Conservation (phyloP, 2,329 filamentous ascomycete species). For the Trichoderma koningiopsis region DNA sequence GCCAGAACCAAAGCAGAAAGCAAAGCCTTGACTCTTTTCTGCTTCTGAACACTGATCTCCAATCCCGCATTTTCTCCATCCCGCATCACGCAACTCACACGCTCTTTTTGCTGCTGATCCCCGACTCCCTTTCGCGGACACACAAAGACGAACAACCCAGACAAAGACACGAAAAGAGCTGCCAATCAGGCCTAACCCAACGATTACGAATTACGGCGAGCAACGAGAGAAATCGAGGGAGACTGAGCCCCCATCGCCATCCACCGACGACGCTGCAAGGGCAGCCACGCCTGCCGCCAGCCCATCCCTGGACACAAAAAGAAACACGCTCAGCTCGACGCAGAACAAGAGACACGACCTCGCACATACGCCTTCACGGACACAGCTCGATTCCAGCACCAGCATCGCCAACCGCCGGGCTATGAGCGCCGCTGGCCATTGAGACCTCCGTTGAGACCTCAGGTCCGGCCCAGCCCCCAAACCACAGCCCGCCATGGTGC, state of each 20-base stretch:
- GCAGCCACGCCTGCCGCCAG: background rate
- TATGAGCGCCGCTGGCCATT: slow-evolving; percentile 33
- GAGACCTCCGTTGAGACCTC: slow-evolving; percentile 33
- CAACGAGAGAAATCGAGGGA: background rate
- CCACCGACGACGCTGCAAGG: background rate
- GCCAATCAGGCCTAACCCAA: background rate
- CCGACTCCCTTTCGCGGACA: background rate
- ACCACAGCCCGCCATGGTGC: slow-evolving; percentile 69
- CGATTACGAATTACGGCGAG: background rate
- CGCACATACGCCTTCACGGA: background rate
- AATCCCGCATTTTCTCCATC: slow-evolving; percentile 17
- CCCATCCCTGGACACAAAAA: background rate
- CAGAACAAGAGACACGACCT: background rate
- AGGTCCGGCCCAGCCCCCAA: slow-evolving; percentile 35
- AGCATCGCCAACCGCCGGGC: background rate
- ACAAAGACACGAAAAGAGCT: background rate
- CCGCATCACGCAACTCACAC: background rate
- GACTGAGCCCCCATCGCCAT: background rate
- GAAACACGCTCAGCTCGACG: background rate
- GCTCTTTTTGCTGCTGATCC: background rate
- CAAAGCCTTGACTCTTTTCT: slow-evolving; percentile 16
- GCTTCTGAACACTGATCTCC: slow-evolving; percentile 19
- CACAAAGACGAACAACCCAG: background rate
- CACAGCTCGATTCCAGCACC: background rate
- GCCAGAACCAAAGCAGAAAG: background rate